Percentiles rank a stretch among this genome's conserved stretches.
phyloP scores from a whole-genome alignment of 768 basidiomycete species.

The Floccularia luteovirens region DNA sequence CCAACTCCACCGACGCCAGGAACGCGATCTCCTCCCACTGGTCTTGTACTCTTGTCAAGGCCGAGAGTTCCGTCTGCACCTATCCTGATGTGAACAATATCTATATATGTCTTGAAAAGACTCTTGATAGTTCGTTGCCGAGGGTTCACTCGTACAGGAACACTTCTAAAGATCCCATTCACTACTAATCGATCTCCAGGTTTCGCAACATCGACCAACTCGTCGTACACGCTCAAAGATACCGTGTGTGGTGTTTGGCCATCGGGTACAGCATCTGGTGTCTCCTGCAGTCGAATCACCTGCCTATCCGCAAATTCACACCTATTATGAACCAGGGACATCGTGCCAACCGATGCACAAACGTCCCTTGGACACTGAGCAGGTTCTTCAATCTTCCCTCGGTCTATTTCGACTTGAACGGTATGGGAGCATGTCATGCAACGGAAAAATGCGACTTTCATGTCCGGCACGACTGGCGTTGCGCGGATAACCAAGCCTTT shows the following conservation, averaged over 20 bases:
- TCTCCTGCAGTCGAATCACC: conserved; percentile 93
- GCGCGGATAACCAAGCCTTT: conserved; percentile 97
- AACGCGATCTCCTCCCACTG: conserved; percentile 57
- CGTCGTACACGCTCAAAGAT: conserved; percentile 95
- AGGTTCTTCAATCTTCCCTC: conserved; percentile 96
- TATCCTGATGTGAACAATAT: conserved; percentile 87
- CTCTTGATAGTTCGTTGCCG: conserved; percentile 88
- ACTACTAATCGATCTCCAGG: conserved; percentile 91
- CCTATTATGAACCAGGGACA: conserved; percentile 95
- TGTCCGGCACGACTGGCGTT: conserved; percentile 97
- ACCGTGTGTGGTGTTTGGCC: conserved; percentile 99
- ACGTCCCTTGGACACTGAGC: conserved; percentile 88
- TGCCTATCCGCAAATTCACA: conserved; percentile 96
- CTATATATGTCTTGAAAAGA: conserved; percentile 95
- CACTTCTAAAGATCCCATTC: conserved; percentile 90
- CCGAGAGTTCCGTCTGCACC: conserved; percentile 67
- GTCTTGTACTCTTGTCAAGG: conserved; percentile 73
- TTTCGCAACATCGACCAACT: conserved; percentile 93
- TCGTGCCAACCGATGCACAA: conserved; percentile 80
- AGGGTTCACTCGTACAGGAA: conserved; percentile 93
- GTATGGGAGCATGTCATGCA: conserved; percentile 95
- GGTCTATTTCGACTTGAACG: conserved; percentile 94
- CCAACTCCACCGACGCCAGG: conserved; percentile 66
- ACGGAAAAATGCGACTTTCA: conserved; percentile 98
- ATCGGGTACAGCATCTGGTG: conserved; percentile 95